Percentiles rank a stretch among this genome's conserved stretches.
phyloP scores from a whole-genome alignment of 192 early-diverging fungal genomes.

The Entomortierella lignicola region DNA sequence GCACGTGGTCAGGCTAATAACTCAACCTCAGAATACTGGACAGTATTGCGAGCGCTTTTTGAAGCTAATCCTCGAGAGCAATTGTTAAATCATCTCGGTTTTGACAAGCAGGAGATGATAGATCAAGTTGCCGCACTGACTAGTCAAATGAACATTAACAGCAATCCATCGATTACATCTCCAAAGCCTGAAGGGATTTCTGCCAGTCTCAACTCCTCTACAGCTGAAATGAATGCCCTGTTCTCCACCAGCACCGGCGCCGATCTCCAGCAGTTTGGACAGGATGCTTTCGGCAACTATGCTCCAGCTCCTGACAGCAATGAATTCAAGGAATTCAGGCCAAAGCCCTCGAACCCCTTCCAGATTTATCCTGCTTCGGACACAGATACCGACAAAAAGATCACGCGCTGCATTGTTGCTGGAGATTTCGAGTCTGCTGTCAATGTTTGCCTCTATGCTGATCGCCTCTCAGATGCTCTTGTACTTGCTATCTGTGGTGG shows the following conservation, averaged over 20 bases:
- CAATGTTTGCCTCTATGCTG: slow-evolving; percentile 82
- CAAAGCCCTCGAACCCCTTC: slow-evolving; percentile 51
- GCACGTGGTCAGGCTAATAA: slow-evolving; percentile 38
- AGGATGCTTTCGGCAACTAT: slow-evolving; percentile 36
- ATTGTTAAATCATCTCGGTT: slow-evolving; percentile 90
- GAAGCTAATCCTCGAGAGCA: slow-evolving; percentile 82
- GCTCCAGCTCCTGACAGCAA: slow-evolving; percentile 8
- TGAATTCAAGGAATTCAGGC: slow-evolving; percentile 39
- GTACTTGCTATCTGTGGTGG: slow-evolving; percentile 92
- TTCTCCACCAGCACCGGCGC: slow-evolving; percentile 14
- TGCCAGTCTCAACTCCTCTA: slow-evolving; percentile 17
- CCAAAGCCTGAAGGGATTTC: not conserved
- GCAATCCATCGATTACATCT: slow-evolving; percentile 12
- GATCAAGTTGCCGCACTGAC: slow-evolving; percentile 69
- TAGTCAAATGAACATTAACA: slow-evolving; percentile 46
- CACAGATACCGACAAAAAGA: slow-evolving; percentile 79
- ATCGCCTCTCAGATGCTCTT: slow-evolving; percentile 88
- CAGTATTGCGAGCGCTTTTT: slow-evolving; percentile 87
- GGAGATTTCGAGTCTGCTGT: slow-evolving; percentile 97
- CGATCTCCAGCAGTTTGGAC: slow-evolving; percentile 9
- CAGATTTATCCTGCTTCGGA: slow-evolving; percentile 68
- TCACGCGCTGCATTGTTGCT: slow-evolving; percentile 86
- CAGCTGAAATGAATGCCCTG: slow-evolving; percentile 26
- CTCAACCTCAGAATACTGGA: slow-evolving; percentile 70
- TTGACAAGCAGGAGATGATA: slow-evolving; percentile 75